Percentiles rank a stretch among this genome's conserved stretches.
Conservation (phyloP, 108 stramenopile species). For the Nitzschia sp. region DNA sequence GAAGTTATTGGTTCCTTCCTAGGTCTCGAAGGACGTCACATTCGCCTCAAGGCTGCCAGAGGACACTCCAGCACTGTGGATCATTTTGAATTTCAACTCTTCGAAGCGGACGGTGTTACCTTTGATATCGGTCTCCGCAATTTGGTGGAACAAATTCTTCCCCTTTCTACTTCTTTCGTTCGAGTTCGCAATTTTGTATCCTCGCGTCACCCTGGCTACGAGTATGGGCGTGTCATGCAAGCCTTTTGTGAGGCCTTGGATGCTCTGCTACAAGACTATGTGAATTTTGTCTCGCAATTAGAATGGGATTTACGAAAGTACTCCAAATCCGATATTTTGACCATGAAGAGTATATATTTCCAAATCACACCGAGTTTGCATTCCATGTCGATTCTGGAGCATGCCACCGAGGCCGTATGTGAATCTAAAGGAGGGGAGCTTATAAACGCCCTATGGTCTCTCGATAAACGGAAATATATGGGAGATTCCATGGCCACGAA, state of each 20-base stretch:
- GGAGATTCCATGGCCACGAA: slow-evolving; percentile 70
- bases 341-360: slow-evolving; percentile 77
- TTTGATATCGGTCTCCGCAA: slow-evolving; percentile 56
- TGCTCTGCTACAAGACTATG: slow-evolving; percentile 73
- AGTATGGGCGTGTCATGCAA: slow-evolving; percentile 87
- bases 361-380: slow-evolving; percentile 67
- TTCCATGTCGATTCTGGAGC: slow-evolving; percentile 73
- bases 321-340: slow-evolving; percentile 30
- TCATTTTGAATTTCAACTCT: slow-evolving; percentile 29
- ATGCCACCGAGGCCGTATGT: slow-evolving; percentile 44
- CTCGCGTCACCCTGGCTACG: slow-evolving; percentile 57
- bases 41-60: slow-evolving; percentile 31
- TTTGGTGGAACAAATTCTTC: slow-evolving; percentile 67
- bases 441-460: slow-evolving; percentile 59
- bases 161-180: slow-evolving; percentile 67
- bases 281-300: slow-evolving; percentile 68
- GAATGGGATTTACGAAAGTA: slow-evolving; percentile 53
- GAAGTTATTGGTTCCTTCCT: slow-evolving; percentile 82
- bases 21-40: slow-evolving; percentile 72
- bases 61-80: slow-evolving; percentile 4
- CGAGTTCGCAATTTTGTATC: slow-evolving; percentile 68
- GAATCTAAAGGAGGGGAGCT: slow-evolving; percentile 80
- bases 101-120: slow-evolving; percentile 26
- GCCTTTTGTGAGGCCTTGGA: slow-evolving; percentile 83
- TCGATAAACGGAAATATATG: slow-evolving; percentile 39